Evolutionary conservation across 2,329 filamentous ascomycete species (phyloP).

Genomic region (Nectriaceae sp.): DNA sequence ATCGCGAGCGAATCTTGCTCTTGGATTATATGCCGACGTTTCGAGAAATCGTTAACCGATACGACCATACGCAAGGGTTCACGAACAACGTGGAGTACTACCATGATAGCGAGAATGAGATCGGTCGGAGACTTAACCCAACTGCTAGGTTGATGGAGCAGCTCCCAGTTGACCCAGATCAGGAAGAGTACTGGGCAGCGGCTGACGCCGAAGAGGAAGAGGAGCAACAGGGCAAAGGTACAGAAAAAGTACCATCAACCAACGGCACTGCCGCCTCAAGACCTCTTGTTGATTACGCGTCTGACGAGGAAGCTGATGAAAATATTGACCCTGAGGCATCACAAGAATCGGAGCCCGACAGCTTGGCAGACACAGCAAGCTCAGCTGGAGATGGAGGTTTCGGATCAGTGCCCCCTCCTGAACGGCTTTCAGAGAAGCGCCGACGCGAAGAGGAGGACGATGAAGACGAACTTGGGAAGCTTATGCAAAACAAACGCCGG

Average conservation of each 20-base stretch:
- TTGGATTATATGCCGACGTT: slow-evolving; percentile 89
- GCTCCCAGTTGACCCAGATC: slow-evolving; percentile 69
- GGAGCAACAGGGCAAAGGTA: slow-evolving; percentile 39
- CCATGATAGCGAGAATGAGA: slow-evolving; percentile 67
- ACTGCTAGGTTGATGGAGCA: slow-evolving; percentile 72
- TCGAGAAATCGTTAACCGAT: slow-evolving; percentile 70
- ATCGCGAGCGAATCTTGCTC: slow-evolving; percentile 72
- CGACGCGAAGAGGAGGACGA: slow-evolving; percentile 88
- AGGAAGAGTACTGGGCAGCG: slow-evolving; percentile 93
- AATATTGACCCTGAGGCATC: slow-evolving; percentile 57
- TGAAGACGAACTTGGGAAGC: slow-evolving; percentile 86
- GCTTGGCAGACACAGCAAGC: slow-evolving; percentile 36
- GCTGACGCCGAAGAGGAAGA: slow-evolving; percentile 85
- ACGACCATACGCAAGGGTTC: slow-evolving; percentile 76
- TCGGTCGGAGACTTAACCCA: slow-evolving; percentile 43
- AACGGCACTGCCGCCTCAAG: slow-evolving; percentile 68
- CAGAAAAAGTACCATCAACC: slow-evolving; percentile 38
- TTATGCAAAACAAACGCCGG: slow-evolving; percentile 66
- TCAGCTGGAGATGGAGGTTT: slow-evolving; percentile 27
- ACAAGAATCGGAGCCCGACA: slow-evolving; percentile 25
- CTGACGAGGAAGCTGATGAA: slow-evolving; percentile 75
- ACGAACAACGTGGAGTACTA: slow-evolving; percentile 69
- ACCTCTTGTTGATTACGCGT: slow-evolving; percentile 87
- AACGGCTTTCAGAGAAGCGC: slow-evolving; percentile 85
- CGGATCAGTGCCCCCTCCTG: slow-evolving; percentile 59